These are phyloP conservation scores for Gossypium schwendimanii DNA, from an alignment of 441 rosid genomes.

Conservation along the genomic window DNA sequence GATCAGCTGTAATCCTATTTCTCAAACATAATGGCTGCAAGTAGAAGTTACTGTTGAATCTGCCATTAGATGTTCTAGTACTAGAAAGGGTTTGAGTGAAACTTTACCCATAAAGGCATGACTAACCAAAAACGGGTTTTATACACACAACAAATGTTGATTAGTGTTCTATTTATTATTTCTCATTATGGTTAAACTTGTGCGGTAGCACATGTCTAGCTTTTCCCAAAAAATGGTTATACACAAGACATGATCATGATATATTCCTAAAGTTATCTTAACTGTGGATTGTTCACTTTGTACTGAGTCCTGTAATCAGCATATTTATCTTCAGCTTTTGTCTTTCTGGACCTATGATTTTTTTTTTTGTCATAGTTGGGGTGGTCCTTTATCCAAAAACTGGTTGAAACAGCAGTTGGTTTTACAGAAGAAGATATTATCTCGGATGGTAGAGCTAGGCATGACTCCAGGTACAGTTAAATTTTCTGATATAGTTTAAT, in stretches of 20 bases:
- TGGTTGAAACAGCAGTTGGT: slow-evolving; percentile 77
- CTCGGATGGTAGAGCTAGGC: slow-evolving; percentile 84
- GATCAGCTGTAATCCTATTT: background rate
- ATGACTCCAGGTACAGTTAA: slow-evolving; percentile 81
- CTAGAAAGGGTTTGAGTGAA: background rate
- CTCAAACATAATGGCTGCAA: slow-evolving; percentile 1
- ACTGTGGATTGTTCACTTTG: background rate
- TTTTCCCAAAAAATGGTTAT: too few species aligned
- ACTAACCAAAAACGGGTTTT: background rate
- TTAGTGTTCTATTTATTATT: background rate
- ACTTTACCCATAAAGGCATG: background rate
- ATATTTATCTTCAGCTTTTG: slow-evolving; percentile 8
- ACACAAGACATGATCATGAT: background rate
- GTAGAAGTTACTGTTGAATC: background rate
- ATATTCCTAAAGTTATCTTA: background rate
- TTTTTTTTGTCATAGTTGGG: slow-evolving; percentile 59
- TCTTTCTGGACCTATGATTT: slow-evolving; percentile 4
- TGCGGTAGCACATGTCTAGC: background rate
- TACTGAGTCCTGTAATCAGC: background rate
- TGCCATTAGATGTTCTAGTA: background rate
- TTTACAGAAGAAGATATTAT: slow-evolving; percentile 77
- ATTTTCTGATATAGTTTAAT: slow-evolving; percentile 6
- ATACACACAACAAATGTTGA: background rate
- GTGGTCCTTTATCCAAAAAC: slow-evolving; percentile 80
- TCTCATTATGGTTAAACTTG: background rate